Base-by-base conservation (phyloP, 2,329 filamentous ascomycete species). In the Pseudogymnoascus sp. region DNA sequence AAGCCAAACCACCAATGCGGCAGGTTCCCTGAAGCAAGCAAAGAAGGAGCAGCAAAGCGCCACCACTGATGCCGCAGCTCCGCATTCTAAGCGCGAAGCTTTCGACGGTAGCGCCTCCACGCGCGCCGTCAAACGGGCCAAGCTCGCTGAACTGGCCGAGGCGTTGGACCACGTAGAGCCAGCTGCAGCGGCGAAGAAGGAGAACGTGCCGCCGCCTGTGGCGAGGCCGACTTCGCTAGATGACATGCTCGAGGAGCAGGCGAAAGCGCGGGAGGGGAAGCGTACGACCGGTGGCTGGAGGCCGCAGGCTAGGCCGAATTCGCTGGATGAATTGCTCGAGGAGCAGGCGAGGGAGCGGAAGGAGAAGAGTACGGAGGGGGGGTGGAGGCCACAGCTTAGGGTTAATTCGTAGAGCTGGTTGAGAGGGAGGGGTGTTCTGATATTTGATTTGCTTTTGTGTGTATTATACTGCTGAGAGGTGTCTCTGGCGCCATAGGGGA, bases 161-260 rank as follows among this genome's bases (percentile, higher is more conserved):
- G 11, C 14, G 5, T 23, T 52, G 14, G 16, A 25, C n/a, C 12
- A n/a, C 2, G n/a, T 14, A 2, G 36, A 39, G 19, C 22, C 23
- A 4, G 28, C 22, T 1, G 5, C 9, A 11, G 58, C 22, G 14
- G 5, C 12, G 11, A 7, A 60, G 22, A 60, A 60, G 33, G 58
- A 60, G 19, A 41, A n/a, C 22, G 58, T 25, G 7, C 7, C 58
- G 2, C 58, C 58, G 3, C 19, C 8, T 1, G 58, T 60, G 7
- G 30, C 30, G 33, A 23, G 49, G 2, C 58, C 58, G 14, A 60
- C 39, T 7, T 60, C 58, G 14, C 36, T 60, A 2, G 58, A 60
- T 23, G 58, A 60, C 3, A 9, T 60, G 23, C 36, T 60, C 5
- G 30, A 60, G 19, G 58, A 60, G 58, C 58, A 60, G 58, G 58